A percentile compares a stretch with the other conserved stretches of the same genome.
phyloP scores from a whole-genome alignment of 2,329 filamentous ascomycete genomes.

The Exutisphaerella laricina region DNA sequence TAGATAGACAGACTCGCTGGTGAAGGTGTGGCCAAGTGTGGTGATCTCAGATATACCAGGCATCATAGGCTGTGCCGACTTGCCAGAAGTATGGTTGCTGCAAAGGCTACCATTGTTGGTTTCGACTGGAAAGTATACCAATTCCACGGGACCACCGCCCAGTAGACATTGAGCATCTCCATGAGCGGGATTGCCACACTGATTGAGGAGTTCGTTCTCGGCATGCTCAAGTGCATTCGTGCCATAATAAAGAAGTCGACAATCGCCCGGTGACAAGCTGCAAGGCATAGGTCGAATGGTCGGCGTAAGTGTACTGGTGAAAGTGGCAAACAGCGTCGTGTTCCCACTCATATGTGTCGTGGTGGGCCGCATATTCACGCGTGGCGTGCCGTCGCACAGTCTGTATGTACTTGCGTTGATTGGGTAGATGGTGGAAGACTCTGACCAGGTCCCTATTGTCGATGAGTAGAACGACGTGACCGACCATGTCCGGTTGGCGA shows the following conservation, averaged over 20 bases:
- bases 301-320: background rate
- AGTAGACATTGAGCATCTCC: background rate
- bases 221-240: slow-evolving; percentile 4
- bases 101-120: slow-evolving; percentile 4
- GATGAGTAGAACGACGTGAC: slow-evolving; percentile 1
- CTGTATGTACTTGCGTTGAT: slow-evolving; percentile 17
- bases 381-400: slow-evolving; percentile 23
- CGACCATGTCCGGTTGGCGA: slow-evolving; percentile 10
- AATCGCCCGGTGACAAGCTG: slow-evolving; percentile 13
- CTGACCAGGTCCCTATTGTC: background rate
- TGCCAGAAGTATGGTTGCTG: background rate
- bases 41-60: slow-evolving; percentile 5
- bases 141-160: slow-evolving; percentile 18
- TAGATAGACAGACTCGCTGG: slow-evolving; percentile 19
- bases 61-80: background rate
- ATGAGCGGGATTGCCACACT: slow-evolving; percentile 16
- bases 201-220: slow-evolving; percentile 6
- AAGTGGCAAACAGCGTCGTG: slow-evolving; percentile 1
- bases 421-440: slow-evolving; percentile 14
- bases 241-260: slow-evolving; percentile 15
- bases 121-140: slow-evolving; percentile 25
- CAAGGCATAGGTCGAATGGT: slow-evolving; percentile 18
- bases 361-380: slow-evolving; percentile 16
- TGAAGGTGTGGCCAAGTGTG: slow-evolving; percentile 22
- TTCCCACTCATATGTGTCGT: slow-evolving; percentile 8